phyloP scores from a whole-genome alignment of 2,329 filamentous ascomycete species.

The Aspergillus luchuensis region DNA sequence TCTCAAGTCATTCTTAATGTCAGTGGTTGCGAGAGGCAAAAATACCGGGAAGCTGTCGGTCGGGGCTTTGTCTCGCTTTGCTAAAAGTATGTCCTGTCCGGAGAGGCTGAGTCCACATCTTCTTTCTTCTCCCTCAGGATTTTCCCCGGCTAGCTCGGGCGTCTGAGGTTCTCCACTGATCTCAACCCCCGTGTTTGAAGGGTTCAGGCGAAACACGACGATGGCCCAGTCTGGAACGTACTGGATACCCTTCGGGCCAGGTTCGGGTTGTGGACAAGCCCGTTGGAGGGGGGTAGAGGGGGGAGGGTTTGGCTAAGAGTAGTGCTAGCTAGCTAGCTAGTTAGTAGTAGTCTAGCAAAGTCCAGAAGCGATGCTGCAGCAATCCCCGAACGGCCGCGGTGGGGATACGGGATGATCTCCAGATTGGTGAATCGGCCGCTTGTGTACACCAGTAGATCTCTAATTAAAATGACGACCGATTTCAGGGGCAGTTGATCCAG shows the following conservation, averaged over 20 bases:
- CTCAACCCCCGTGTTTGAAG: constrained; percentile 4
- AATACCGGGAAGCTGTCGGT: too few relatives aligned
- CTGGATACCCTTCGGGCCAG: not conserved
- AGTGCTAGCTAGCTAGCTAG: too few relatives aligned
- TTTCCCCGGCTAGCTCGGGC: not conserved
- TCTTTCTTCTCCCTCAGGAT: not conserved
- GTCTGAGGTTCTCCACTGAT: not conserved
- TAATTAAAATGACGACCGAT: constrained; percentile 5
- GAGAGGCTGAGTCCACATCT: not conserved
- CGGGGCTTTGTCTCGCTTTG: too few relatives aligned
- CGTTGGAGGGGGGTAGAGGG: not conserved
- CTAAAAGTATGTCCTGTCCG: too few relatives aligned
- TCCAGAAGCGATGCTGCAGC: not conserved
- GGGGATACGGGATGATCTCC: constrained; percentile 11
- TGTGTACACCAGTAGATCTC: constrained; percentile 9
- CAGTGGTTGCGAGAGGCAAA: too few relatives aligned
- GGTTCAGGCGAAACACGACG: constrained; percentile 3
- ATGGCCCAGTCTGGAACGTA: constrained; percentile 1
- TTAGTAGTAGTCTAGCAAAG: not conserved
- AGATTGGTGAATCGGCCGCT: constrained; percentile 6
- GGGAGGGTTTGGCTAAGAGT: not conserved
- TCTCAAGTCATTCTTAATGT: not conserved
- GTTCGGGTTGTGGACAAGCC: not conserved
- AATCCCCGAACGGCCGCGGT: constrained; percentile 2
- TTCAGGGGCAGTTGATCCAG: constrained; percentile 8